Conservation (phyloP, 1,284 basidiomycete species). For the Leucoagaricus sp. region DNA sequence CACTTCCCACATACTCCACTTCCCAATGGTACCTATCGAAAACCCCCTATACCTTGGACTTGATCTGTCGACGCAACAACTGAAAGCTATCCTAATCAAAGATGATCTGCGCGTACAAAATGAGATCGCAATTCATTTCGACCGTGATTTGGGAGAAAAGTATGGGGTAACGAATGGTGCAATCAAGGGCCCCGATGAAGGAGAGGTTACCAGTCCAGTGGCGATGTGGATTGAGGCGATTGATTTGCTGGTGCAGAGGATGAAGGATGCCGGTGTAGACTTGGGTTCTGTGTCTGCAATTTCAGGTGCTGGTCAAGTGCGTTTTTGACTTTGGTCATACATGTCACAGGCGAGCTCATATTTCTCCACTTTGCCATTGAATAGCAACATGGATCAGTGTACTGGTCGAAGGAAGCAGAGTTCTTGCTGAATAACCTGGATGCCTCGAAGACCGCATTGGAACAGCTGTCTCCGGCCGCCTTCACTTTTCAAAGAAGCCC, state of each 20-base stretch:
- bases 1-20: not conserved
- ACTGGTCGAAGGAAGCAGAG: constrained; percentile 71
- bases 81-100: constrained; percentile 76
- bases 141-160: constrained; percentile 68
- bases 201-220: constrained; percentile 81
- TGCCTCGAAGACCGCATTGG: constrained; percentile 48
- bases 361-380: no score
- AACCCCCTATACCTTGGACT: constrained; percentile 78
- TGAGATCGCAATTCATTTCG: constrained; percentile 80
- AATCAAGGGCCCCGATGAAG: constrained; percentile 61
- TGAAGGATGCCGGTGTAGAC: constrained; percentile 63
- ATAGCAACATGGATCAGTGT: constrained; percentile 92
- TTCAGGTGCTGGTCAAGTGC: constrained; percentile 76
- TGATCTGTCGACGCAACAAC: constrained; percentile 86
- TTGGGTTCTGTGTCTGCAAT: constrained; percentile 62
- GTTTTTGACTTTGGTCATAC: constrained; percentile 12
- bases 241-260: constrained; percentile 74
- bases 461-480: constrained; percentile 59
- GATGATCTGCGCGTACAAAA: constrained; percentile 63
- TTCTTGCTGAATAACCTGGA: constrained; percentile 57
- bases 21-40: constrained; percentile 5
- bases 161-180: constrained; percentile 78
- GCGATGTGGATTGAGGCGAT: constrained; percentile 85
- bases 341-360: not conserved
- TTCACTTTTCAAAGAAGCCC: constrained; percentile 77